Percentiles rank a stretch among this genome's conserved stretches.
Evolutionary conservation across 1,284 basidiomycete species (phyloP).

Genomic region (Termitomyces sp.): DNA sequence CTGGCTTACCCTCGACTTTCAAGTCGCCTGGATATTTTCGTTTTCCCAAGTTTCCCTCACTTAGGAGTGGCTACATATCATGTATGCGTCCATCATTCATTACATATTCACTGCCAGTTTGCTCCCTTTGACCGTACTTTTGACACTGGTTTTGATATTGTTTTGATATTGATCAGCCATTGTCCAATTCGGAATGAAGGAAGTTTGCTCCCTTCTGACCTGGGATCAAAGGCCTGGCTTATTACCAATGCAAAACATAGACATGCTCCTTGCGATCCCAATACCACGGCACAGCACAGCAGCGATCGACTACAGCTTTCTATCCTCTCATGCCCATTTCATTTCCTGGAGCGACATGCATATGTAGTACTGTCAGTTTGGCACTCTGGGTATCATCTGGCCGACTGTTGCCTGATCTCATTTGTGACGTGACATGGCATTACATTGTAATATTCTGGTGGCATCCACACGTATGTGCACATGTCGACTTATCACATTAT

Average conservation of each 20-base stretch:
- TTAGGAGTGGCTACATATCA: background rate
- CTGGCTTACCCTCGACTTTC: background rate
- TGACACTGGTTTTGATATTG: too few relatives aligned
- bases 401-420: background rate
- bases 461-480: too few relatives aligned
- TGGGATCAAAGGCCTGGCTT: background rate
- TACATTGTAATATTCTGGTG: too few relatives aligned
- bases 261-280: background rate
- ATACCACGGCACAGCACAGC: background rate
- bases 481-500: too few relatives aligned
- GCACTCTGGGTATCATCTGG: background rate
- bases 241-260: background rate
- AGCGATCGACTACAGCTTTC: background rate
- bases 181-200: background rate
- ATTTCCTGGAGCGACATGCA: background rate
- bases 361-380: background rate
- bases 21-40: background rate
- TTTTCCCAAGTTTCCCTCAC: background rate
- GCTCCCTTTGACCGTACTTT: background rate
- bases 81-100: background rate
- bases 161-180: background rate
- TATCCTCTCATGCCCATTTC: background rate
- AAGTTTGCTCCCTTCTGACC: background rate
- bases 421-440: too few relatives aligned
- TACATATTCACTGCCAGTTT: background rate